Percentiles rank a stretch among this genome's conserved stretches.
Evolutionary conservation across 1,284 basidiomycete genomes (phyloP).

Genomic region (Filobasidium uniguttulatum): DNA sequence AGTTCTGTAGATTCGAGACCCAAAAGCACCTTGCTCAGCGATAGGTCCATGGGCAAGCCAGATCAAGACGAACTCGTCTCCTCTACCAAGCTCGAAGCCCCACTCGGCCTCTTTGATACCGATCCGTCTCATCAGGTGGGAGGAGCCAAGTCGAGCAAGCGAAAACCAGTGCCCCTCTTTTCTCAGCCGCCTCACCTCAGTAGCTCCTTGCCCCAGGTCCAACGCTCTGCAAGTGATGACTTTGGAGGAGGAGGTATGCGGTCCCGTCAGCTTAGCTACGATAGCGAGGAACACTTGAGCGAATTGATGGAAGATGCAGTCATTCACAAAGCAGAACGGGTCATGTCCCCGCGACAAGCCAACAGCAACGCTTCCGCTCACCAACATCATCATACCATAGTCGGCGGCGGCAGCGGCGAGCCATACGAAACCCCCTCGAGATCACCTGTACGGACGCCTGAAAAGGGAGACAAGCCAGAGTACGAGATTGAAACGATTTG

Average conservation of each 20-base stretch:
- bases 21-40: too few species aligned
- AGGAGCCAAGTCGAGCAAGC: neutral
- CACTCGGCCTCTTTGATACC: too few species aligned
- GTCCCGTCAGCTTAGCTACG: neutral
- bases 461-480: neutral
- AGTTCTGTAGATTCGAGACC: too few species aligned
- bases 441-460: neutral
- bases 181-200: neutral
- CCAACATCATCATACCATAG: neutral
- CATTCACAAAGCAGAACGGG: neutral
- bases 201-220: neutral
- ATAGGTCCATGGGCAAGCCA: too few species aligned
- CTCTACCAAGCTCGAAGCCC: too few species aligned
- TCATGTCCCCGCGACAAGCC: neutral
- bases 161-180: neutral
- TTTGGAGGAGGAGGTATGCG: neutral
- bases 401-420: too few species aligned
- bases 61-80: too few species aligned
- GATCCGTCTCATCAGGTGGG: too few species aligned
- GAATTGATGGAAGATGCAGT: neutral
- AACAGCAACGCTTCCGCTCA: neutral
- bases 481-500: constrained; percentile 3
- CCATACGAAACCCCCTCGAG: neutral
- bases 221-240: neutral
- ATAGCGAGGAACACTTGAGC: constrained; percentile 1